Evolutionary conservation across 108 stramenopile species (phyloP).

Genomic region (Seminavis robusta): DNA sequence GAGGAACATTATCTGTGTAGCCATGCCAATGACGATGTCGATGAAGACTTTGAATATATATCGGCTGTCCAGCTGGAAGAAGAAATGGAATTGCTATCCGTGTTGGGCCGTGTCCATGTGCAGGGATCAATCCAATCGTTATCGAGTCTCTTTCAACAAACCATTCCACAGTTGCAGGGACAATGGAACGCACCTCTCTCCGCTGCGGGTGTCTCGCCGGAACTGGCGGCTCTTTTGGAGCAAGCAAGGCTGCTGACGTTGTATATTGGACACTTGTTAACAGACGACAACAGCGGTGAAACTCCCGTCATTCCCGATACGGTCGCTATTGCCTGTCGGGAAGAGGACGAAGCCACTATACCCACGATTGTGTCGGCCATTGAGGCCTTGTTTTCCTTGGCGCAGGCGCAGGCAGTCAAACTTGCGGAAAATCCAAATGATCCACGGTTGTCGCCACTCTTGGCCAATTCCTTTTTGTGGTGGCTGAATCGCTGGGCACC

Average conservation of each 20-base stretch:
- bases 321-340: conserved; percentile 46
- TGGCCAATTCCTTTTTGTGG: conserved; percentile 73
- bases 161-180: conserved; percentile 47
- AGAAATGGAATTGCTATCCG: conserved; percentile 66
- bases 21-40: conserved; percentile 64
- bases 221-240: conserved; percentile 73
- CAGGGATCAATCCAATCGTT: conserved; percentile 46
- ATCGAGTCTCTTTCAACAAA: conserved; percentile 44
- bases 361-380: conserved; percentile 47
- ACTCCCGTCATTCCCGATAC: conserved; percentile 66
- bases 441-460: conserved; percentile 65
- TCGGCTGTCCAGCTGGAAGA: conserved; percentile 61
- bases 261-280: conserved; percentile 69
- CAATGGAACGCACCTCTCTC: too few species aligned
- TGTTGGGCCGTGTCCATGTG: conserved; percentile 68
- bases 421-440: conserved; percentile 53
- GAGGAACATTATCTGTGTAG: conserved; percentile 69
- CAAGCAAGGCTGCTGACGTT: conserved; percentile 73
- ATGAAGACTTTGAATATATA: conserved; percentile 83
- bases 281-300: conserved; percentile 80
- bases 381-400: conserved; percentile 44
- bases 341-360: conserved; percentile 24
- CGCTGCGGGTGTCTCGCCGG: conserved; percentile 63
- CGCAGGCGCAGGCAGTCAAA: conserved; percentile 65
- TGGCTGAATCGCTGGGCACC: conserved; percentile 77